Percentiles rank a stretch among this genome's conserved stretches.
Conservation (phyloP, 805 yeast genomes). For the Nakazawaea wyomingensis region DNA sequence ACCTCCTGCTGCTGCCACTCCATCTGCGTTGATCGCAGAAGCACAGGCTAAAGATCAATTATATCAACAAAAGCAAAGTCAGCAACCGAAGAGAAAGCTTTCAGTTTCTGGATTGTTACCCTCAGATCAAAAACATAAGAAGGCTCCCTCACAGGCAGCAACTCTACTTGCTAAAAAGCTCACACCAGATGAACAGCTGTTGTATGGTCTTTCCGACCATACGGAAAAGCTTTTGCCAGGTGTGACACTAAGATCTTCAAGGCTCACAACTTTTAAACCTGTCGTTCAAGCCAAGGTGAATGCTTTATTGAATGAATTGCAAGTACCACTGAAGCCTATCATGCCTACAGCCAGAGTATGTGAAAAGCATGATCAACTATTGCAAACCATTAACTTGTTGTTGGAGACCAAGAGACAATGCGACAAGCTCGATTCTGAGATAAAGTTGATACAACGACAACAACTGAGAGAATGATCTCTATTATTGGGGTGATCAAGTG, state of each 20-base stretch:
- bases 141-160: slow-evolving; percentile 16
- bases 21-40: slow-evolving; percentile 39
- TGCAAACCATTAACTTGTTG: slow-evolving; percentile 62
- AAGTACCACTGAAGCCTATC: slow-evolving; percentile 73
- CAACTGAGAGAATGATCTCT: slow-evolving; percentile 12
- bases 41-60: slow-evolving; percentile 27
- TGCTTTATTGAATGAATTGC: slow-evolving; percentile 69
- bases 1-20: slow-evolving; percentile 52
- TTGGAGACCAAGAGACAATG: slow-evolving; percentile 81
- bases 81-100: slow-evolving; percentile 12
- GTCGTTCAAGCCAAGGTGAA: slow-evolving; percentile 59
- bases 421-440: slow-evolving; percentile 84
- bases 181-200: slow-evolving; percentile 73
- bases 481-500: too few species aligned
- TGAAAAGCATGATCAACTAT: slow-evolving; percentile 68
- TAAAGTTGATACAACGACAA: slow-evolving; percentile 38
- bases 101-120: slow-evolving; percentile 7
- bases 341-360: slow-evolving; percentile 82
- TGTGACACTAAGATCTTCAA: slow-evolving; percentile 73
- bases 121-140: slow-evolving; percentile 8
- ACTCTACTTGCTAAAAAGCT: slow-evolving; percentile 47
- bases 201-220: slow-evolving; percentile 78
- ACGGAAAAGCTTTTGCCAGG: slow-evolving; percentile 75
- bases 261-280: slow-evolving; percentile 75
- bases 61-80: slow-evolving; percentile 3